phyloP scores from a whole-genome alignment of 2,329 filamentous ascomycete genomes.

The Drechslerella coelobrocha region DNA sequence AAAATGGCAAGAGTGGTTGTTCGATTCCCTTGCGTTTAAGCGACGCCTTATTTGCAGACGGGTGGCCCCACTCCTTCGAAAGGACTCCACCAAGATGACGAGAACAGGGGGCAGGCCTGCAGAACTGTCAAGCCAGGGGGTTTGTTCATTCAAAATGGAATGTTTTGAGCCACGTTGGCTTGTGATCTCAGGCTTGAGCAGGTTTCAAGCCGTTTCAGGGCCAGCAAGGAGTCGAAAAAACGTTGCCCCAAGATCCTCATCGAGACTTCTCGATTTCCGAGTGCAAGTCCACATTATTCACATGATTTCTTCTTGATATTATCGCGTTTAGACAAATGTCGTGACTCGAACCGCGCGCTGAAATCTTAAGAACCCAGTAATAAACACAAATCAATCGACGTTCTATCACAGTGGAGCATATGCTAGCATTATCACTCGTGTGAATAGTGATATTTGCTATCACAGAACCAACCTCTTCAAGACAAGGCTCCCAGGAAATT shows the following conservation, averaged over 20 bases:
- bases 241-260: not conserved
- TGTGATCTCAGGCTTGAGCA: conserved; percentile 48
- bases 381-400: conserved; percentile 9
- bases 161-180: conserved; percentile 4
- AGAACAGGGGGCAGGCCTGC: conserved; percentile 39
- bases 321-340: not conserved
- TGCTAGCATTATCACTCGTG: too few relatives aligned
- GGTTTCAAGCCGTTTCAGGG: conserved; percentile 50
- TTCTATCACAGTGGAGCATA: conserved; percentile 24
- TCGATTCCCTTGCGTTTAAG: conserved; percentile 50
- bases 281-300: too few relatives aligned
- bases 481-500: not conserved
- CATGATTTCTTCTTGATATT: conserved; percentile 37
- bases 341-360: conserved; percentile 37
- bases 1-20: conserved; percentile 26
- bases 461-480: not conserved
- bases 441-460: not conserved
- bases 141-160: not conserved
- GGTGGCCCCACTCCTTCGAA: conserved; percentile 5
- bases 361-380: conserved; percentile 15
- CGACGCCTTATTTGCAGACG: conserved; percentile 50
- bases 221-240: conserved; percentile 25
- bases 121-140: conserved; percentile 12
- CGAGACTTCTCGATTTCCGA: conserved; percentile 1
- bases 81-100: conserved; percentile 36